These are phyloP conservation scores for Ceratobasidium sp. DNA, from an alignment of 1,284 basidiomycete species.

Conservation along the genomic window DNA sequence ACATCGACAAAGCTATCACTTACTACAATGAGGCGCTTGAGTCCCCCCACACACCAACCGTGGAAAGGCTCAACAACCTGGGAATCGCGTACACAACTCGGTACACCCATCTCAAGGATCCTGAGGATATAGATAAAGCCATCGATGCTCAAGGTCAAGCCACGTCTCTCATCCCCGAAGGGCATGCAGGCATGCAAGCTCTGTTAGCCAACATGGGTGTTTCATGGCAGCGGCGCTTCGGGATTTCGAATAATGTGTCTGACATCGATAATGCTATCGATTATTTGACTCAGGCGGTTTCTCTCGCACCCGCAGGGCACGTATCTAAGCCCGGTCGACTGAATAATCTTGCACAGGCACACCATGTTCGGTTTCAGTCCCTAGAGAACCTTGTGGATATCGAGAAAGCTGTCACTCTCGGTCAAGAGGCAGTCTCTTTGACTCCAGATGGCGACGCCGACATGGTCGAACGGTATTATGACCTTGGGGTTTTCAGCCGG, in stretches of 20 bases:
- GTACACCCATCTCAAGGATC: neutral
- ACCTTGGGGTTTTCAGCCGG: neutral
- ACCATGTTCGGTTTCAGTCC: neutral
- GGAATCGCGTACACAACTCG: neutral
- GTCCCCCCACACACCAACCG: neutral
- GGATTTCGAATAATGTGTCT: neutral
- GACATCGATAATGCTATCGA: neutral
- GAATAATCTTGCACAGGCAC: neutral
- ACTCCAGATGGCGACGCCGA: neutral
- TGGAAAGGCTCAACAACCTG: conserved; percentile 1
- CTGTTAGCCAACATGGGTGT: neutral
- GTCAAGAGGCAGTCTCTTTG: neutral
- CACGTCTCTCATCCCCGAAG: neutral
- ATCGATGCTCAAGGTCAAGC: neutral
- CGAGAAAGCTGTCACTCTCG: neutral
- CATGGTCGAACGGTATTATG: too few relatives aligned
- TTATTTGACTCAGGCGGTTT: neutral
- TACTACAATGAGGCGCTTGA: neutral
- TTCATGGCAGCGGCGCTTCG: neutral
- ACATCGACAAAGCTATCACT: neutral
- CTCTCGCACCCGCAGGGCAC: neutral
- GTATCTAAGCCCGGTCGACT: neutral
- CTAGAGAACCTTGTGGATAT: neutral
- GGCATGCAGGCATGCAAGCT: neutral
- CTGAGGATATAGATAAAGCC: neutral